Conservation (phyloP, 192 early-diverging fungal genomes). For the Coemansia sp. region DNA sequence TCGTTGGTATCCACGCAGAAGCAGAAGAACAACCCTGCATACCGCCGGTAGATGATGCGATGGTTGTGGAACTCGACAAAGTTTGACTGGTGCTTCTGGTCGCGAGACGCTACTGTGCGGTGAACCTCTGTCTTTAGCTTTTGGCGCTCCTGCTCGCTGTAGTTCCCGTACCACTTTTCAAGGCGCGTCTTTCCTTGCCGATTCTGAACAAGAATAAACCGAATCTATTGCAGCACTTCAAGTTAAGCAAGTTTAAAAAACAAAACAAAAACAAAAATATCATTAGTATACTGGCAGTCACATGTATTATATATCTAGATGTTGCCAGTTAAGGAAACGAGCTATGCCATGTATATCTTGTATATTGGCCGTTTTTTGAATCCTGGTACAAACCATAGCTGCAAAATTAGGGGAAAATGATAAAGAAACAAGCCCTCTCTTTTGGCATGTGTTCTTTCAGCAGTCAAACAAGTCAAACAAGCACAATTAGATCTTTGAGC, state of each 20-base stretch:
- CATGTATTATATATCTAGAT: no score
- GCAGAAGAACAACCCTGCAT: conserved; percentile 98
- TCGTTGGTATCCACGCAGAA: conserved; percentile 99
- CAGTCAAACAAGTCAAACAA: background rate
- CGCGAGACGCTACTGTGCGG: conserved; percentile 90
- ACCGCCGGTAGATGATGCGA: conserved; percentile 97
- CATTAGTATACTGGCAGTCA: background rate
- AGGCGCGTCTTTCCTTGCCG: conserved; percentile 97
- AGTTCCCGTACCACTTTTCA: conserved; percentile 95
- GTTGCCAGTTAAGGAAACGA: background rate
- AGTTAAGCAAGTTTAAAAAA: background rate
- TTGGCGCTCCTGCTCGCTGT: conserved; percentile 91
- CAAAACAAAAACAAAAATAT: background rate
- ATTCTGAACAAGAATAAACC: conserved; percentile 98
- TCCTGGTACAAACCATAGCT: background rate
- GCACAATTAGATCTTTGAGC: background rate
- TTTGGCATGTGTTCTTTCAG: background rate
- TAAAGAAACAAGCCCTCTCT: background rate
- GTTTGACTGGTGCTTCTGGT: conserved; percentile 97
- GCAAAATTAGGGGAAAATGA: background rate
- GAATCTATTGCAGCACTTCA: conserved; percentile 53
- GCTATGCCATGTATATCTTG: background rate
- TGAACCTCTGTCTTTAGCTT: conserved; percentile 96
- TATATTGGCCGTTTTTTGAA: background rate
- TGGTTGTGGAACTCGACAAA: conserved; percentile 99